Percentiles rank a stretch among this genome's conserved stretches.
These are phyloP conservation scores for Fusarium sp. DNA, from an alignment of 2,329 filamentous ascomycete species.

Conservation along the genomic window DNA sequence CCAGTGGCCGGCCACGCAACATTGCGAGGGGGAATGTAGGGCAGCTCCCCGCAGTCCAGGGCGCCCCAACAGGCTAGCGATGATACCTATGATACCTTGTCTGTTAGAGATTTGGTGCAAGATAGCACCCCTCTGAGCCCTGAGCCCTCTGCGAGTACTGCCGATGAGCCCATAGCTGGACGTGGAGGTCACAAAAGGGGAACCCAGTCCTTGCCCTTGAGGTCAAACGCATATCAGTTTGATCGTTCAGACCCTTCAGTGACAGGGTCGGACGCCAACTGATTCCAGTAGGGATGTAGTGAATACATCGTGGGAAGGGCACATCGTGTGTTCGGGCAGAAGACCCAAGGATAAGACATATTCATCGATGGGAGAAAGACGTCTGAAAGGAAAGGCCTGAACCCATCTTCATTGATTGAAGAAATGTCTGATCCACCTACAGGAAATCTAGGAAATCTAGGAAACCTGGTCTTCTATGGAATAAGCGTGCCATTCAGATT, in stretches of 20 bases:
- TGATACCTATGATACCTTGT: conserved; percentile 3
- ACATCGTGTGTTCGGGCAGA: not conserved
- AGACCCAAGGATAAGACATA: not conserved
- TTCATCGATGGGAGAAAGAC: not conserved
- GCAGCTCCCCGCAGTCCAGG: conserved; percentile 27
- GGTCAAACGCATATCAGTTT: conserved; percentile 3
- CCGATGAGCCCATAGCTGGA: not conserved
- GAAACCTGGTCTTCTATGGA: not conserved
- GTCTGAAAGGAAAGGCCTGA: not conserved
- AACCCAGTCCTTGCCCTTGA: conserved; percentile 16
- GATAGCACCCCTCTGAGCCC: conserved; percentile 27
- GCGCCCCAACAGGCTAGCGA: conserved; percentile 18
- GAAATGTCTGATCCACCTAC: not conserved
- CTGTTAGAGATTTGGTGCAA: conserved; percentile 31
- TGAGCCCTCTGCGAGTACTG: not conserved
- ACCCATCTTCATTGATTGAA: not conserved
- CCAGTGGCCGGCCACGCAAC: conserved; percentile 65
- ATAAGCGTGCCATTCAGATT: not conserved
- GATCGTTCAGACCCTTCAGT: not conserved
- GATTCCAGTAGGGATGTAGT: not conserved
- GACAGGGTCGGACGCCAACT: not conserved
- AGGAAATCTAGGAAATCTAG: not conserved
- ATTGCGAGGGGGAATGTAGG: conserved; percentile 54
- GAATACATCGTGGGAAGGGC: not conserved
- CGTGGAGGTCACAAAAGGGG: conserved; percentile 16